Evolutionary conservation across 2,329 filamentous ascomycete species (phyloP).

Genomic region (Achaetomium macrosporum): DNA sequence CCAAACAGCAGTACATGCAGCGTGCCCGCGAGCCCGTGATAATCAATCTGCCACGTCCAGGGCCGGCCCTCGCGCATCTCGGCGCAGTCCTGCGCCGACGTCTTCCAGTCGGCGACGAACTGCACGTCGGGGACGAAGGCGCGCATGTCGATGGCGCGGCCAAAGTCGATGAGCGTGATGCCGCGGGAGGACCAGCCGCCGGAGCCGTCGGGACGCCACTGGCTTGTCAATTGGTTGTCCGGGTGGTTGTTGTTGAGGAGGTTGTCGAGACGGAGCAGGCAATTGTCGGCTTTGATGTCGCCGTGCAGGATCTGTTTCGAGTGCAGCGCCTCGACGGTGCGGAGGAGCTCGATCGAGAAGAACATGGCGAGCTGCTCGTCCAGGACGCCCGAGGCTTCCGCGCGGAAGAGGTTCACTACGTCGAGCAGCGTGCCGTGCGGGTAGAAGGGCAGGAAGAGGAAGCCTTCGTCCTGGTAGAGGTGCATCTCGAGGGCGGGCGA

Average conservation of each 20-base stretch:
- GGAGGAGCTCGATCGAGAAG: slow-evolving; percentile 84
- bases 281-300: slow-evolving; percentile 93
- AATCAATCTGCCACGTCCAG: slow-evolving; percentile 98
- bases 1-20: slow-evolving; percentile 88
- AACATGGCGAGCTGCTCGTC: slow-evolving; percentile 94
- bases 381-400: slow-evolving; percentile 67
- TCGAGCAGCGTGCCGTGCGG: slow-evolving; percentile 92
- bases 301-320: slow-evolving; percentile 76
- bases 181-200: slow-evolving; percentile 78
- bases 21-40: slow-evolving; percentile 84
- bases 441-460: slow-evolving; percentile 80
- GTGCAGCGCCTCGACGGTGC: slow-evolving; percentile 84
- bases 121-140: slow-evolving; percentile 69
- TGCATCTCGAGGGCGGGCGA: slow-evolving; percentile 86
- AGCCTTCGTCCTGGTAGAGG: slow-evolving; percentile 83
- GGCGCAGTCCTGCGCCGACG: slow-evolving; percentile 77
- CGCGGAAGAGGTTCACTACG: slow-evolving; percentile 78
- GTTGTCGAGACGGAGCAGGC: slow-evolving; percentile 74
- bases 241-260: slow-evolving; percentile 30
- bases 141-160: slow-evolving; percentile 88
- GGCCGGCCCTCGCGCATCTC: slow-evolving; percentile 92
- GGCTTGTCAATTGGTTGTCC: slow-evolving; percentile 42
- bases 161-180: slow-evolving; percentile 87
- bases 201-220: slow-evolving; percentile 67
- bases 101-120: slow-evolving; percentile 96